These are phyloP conservation scores for Capsicum baccatum DNA, from an alignment of 257 asterid genomes.

Conservation along the genomic window DNA sequence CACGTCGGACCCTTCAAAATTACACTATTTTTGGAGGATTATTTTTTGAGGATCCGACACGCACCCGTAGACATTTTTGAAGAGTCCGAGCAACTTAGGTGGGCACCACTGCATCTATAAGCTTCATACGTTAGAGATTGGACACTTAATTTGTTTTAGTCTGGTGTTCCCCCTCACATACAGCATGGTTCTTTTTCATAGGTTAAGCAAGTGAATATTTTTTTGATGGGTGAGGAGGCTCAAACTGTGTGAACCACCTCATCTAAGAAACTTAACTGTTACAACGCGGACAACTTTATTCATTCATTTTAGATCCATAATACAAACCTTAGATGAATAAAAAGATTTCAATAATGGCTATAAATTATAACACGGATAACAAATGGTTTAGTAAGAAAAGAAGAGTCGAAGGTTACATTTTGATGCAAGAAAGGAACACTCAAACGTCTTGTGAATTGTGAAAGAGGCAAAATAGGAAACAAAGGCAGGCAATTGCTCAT, in stretches of 20 bases:
- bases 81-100: background rate
- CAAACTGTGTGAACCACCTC: background rate
- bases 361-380: background rate
- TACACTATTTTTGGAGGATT: too few relatives aligned
- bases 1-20: too few relatives aligned
- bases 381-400: slow-evolving; percentile 7
- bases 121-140: slow-evolving; percentile 1
- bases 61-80: too few relatives aligned
- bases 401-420: slow-evolving; percentile 11
- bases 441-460: background rate
- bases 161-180: slow-evolving; percentile 4
- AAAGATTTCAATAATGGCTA: slow-evolving; percentile 7
- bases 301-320: background rate
- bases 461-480: background rate
- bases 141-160: background rate
- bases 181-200: slow-evolving; percentile 6
- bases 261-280: background rate
- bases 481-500: slow-evolving; percentile 25
- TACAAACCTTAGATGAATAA: background rate
- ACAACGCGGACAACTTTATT: background rate
- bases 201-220: too few relatives aligned
- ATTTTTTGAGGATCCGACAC: too few relatives aligned
- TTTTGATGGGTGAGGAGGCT: slow-evolving; percentile 9
- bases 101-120: background rate
- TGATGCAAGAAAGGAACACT: slow-evolving; percentile 15